Conservation (phyloP, 2,329 filamentous ascomycete genomes). For the Bimuria novae-zelandiae region DNA sequence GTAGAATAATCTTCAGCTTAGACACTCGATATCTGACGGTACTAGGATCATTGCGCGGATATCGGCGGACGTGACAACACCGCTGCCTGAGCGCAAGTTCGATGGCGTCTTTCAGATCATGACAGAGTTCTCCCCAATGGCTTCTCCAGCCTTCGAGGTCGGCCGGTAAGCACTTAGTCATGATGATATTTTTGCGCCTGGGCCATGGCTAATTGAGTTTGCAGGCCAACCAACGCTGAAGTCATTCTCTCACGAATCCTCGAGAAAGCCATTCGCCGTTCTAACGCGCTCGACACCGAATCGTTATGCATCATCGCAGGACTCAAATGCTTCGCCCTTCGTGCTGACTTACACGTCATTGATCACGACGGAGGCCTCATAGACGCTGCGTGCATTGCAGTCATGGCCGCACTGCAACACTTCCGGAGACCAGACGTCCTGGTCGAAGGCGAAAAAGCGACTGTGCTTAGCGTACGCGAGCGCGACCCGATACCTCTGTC, state of each 20-base stretch:
- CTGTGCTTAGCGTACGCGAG: conserved; percentile 81
- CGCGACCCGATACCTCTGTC: conserved; percentile 87
- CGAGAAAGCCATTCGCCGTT: conserved; percentile 92
- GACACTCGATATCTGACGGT: conserved; percentile 18
- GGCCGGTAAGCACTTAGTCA: conserved; percentile 61
- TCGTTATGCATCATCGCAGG: conserved; percentile 92
- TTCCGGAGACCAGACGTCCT: conserved; percentile 89
- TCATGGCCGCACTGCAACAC: conserved; percentile 86
- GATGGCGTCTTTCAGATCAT: conserved; percentile 94
- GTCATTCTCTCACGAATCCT: conserved; percentile 84
- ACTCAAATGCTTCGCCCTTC: conserved; percentile 86
- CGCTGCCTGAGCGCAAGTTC: conserved; percentile 86
- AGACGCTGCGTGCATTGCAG: conserved; percentile 82
- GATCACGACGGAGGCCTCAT: conserved; percentile 89
- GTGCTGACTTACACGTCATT: conserved; percentile 89
- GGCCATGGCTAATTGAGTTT: conserved; percentile 25
- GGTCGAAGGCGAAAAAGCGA: conserved; percentile 82
- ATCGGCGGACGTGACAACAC: conserved; percentile 84
- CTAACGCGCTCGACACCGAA: conserved; percentile 90
- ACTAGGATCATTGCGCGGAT: conserved; percentile 79
- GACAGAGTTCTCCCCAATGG: conserved; percentile 90
- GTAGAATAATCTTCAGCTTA: conserved; percentile 7
- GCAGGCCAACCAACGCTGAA: conserved; percentile 78
- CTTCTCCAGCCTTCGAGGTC: conserved; percentile 85
- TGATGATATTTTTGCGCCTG: conserved; percentile 1